Evolutionary conservation across 2,329 filamentous ascomycete species (phyloP).

Genomic region (Beauveria sp.): DNA sequence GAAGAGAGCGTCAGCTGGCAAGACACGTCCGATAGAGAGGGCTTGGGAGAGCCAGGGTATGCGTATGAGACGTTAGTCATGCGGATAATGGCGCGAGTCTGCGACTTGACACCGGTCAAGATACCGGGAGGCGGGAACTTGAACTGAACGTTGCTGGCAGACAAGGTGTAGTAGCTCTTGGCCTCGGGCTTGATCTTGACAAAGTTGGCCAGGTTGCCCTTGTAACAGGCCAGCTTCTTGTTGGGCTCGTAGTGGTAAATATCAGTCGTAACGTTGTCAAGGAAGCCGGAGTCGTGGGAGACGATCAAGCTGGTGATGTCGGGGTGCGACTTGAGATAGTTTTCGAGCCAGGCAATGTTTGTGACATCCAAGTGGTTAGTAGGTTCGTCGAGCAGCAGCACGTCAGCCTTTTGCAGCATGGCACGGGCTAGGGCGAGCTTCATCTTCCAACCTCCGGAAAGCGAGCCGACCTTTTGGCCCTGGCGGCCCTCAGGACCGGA

Average conservation of each 20-base stretch:
- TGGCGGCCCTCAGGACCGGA: slow-evolving; percentile 83
- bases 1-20: slow-evolving; percentile 84
- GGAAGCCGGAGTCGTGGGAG: slow-evolving; percentile 94
- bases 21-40: slow-evolving; percentile 80
- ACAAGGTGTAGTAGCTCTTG: slow-evolving; percentile 96
- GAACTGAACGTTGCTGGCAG: slow-evolving; percentile 82
- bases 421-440: slow-evolving; percentile 93
- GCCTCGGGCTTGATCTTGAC: slow-evolving; percentile 87
- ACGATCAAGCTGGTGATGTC: slow-evolving; percentile 97
- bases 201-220: slow-evolving; percentile 75
- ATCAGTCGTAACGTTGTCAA: slow-evolving; percentile 95
- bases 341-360: slow-evolving; percentile 93
- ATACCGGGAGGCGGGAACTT: slow-evolving; percentile 97
- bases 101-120: slow-evolving; percentile 87
- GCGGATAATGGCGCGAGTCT: slow-evolving; percentile 86
- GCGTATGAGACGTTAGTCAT: slow-evolving; percentile 89
- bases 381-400: slow-evolving; percentile 93
- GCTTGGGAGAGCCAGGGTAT: slow-evolving; percentile 85
- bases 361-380: slow-evolving; percentile 97
- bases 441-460: slow-evolving; percentile 99
- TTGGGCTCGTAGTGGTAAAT: slow-evolving; percentile 96
- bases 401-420: slow-evolving; percentile 95
- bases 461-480: slow-evolving; percentile 80
- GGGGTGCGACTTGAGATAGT: slow-evolving; percentile 90
- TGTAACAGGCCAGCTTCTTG: slow-evolving; percentile 88